Percentiles rank a stretch among this genome's conserved stretches.
These are phyloP conservation scores for Rosa multiflora DNA, from an alignment of 306 rosid genomes.

Conservation along the genomic window DNA sequence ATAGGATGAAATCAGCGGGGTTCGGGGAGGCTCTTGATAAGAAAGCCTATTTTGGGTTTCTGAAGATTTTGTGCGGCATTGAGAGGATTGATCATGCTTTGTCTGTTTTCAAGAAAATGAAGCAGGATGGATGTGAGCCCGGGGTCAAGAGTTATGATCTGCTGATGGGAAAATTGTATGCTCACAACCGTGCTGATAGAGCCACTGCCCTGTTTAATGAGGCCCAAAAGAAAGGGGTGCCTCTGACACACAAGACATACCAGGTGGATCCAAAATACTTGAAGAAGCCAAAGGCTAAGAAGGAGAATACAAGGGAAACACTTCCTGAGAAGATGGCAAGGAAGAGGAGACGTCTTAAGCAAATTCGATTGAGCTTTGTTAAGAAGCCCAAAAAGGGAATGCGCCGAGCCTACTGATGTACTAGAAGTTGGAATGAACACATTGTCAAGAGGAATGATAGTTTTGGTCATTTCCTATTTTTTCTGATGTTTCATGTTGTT, in stretches of 20 bases:
- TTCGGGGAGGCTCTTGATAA: constrained; percentile 51
- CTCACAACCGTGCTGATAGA: constrained; percentile 60
- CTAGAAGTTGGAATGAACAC: not conserved
- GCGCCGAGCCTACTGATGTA: constrained; percentile 34
- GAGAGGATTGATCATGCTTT: constrained; percentile 88
- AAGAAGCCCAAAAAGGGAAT: constrained; percentile 57
- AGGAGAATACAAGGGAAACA: constrained; percentile 44
- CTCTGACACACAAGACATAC: constrained; percentile 49
- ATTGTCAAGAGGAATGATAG: not conserved
- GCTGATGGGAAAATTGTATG: constrained; percentile 64
- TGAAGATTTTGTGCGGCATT: constrained; percentile 83
- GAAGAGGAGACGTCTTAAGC: constrained; percentile 80
- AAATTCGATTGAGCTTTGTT: constrained; percentile 79
- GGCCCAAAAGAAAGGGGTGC: constrained; percentile 45
- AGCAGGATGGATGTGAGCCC: constrained; percentile 69
- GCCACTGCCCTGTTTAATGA: constrained; percentile 71
- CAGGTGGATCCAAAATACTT: constrained; percentile 53
- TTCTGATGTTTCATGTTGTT: not conserved
- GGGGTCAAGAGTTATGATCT: constrained; percentile 67
- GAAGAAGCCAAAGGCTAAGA: constrained; percentile 55
- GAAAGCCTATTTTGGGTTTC: constrained; percentile 60
- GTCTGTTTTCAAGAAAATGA: constrained; percentile 70
- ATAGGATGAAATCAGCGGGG: constrained; percentile 75
- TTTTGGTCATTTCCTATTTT: not conserved
- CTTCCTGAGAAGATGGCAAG: constrained; percentile 93